Conservation (phyloP, 129 eudicot species). For the Centrapalus pauciflorus region DNA sequence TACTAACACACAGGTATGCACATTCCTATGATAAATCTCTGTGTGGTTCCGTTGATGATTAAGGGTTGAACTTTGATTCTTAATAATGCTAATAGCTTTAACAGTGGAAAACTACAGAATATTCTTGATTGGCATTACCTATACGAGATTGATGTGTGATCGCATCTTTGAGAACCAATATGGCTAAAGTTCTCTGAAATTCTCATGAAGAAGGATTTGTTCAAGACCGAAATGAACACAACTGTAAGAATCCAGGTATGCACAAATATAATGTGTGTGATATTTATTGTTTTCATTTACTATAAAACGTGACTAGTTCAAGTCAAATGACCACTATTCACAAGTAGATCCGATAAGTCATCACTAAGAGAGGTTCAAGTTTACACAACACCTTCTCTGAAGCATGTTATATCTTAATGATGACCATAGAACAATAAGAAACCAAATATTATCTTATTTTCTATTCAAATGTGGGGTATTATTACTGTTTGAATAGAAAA, state of each 20-base stretch:
- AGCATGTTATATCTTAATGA: background rate
- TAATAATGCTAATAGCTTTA: too few relatives aligned
- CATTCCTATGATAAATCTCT: background rate
- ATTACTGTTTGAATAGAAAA: background rate
- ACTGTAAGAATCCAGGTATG: too few relatives aligned
- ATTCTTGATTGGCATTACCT: background rate
- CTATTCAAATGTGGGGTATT: background rate
- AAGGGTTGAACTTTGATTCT: background rate
- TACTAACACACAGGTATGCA: background rate
- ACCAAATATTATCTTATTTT: background rate
- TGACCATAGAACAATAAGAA: too few relatives aligned
- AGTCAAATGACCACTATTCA: background rate
- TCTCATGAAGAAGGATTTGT: too few relatives aligned
- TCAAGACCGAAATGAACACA: too few relatives aligned
- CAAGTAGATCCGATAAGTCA: too few relatives aligned
- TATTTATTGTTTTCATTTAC: background rate
- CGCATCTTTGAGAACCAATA: too few relatives aligned
- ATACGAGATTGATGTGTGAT: background rate
- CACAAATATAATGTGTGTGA: background rate
- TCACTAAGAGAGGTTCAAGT: background rate
- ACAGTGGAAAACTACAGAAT: background rate
- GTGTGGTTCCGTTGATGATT: background rate
- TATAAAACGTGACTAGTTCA: background rate
- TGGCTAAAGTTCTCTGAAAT: background rate
- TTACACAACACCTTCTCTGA: background rate